Conservation (phyloP, 495 filamentous ascomycete genomes). For the Cetradonia linearis region DNA sequence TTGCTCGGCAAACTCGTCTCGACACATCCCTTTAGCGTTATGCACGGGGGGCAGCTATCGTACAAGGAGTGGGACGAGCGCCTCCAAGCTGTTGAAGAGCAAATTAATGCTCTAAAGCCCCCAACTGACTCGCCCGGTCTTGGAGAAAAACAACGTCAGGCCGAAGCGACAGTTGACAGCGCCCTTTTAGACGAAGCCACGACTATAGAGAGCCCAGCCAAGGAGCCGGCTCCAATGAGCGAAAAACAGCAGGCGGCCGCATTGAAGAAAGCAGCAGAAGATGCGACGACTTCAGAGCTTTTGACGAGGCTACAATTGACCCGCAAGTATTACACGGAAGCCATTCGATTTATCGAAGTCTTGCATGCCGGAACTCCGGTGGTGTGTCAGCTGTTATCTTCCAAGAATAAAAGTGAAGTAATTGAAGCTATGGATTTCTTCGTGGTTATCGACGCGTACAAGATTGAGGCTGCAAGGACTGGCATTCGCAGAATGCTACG, state of each 20-base stretch:
- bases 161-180: conserved; percentile 54
- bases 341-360: conserved; percentile 89
- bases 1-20: conserved; percentile 76
- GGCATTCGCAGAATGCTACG: conserved; percentile 92
- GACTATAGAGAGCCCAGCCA: conserved; percentile 51
- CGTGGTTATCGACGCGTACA: conserved; percentile 86
- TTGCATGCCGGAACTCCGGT: conserved; percentile 67
- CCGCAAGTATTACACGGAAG: conserved; percentile 80
- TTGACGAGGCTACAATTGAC: conserved; percentile 80
- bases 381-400: conserved; percentile 77
- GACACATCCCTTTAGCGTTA: conserved; percentile 84
- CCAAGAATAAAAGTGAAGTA: conserved; percentile 93
- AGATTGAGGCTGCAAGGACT: conserved; percentile 76
- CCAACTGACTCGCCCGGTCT: conserved; percentile 69
- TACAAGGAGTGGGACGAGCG: conserved; percentile 74
- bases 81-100: conserved; percentile 66
- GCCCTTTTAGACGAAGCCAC: conserved; percentile 85
- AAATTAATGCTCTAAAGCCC: conserved; percentile 71
- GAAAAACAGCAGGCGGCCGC: conserved; percentile 46
- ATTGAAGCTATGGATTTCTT: conserved; percentile 99
- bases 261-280: conserved; percentile 58
- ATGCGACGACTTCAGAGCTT: conserved; percentile 63
- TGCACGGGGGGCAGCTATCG: conserved; percentile 81
- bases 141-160: conserved; percentile 46
- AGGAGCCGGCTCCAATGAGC: conserved; percentile 50